phyloP scores from a whole-genome alignment of 176 grass and related monocot genomes.

The Ensete glaucum region DNA sequence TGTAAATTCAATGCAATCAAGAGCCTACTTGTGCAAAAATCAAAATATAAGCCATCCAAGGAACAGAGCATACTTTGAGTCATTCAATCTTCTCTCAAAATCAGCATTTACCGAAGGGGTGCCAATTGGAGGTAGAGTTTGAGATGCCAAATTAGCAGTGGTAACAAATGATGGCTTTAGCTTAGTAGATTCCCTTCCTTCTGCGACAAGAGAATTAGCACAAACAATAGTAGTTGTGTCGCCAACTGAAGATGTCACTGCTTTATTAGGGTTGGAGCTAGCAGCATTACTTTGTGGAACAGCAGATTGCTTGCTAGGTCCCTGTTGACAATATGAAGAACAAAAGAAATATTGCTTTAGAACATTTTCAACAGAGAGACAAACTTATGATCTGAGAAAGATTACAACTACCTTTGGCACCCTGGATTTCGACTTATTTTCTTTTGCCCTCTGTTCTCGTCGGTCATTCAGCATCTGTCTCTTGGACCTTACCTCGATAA shows the following conservation, averaged over 20 bases:
- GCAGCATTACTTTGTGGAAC: constrained; percentile 29
- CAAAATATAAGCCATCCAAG: constrained; percentile 8
- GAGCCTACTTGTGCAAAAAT: not conserved
- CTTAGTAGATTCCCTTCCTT: constrained; percentile 32
- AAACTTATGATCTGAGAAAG: constrained; percentile 18
- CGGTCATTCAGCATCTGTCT: constrained; percentile 92
- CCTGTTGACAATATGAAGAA: constrained; percentile 29
- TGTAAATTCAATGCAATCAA: constrained; percentile 31
- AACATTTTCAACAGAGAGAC: constrained; percentile 5
- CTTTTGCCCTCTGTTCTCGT: constrained; percentile 86
- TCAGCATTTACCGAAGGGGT: constrained; percentile 41
- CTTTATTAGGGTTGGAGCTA: constrained; percentile 42
- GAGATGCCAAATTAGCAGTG: constrained; percentile 16
- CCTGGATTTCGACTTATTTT: constrained; percentile 77
- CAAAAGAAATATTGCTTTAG: not conserved
- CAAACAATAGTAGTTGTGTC: constrained; percentile 30
- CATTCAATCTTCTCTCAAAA: constrained; percentile 36
- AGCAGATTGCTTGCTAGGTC: constrained; percentile 47
- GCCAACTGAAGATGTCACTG: constrained; percentile 16
- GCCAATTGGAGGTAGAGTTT: constrained; percentile 47
- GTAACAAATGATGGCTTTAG: constrained; percentile 34
- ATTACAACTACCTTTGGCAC: constrained; percentile 53
- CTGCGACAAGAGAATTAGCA: constrained; percentile 22
- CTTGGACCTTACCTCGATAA: constrained; percentile 98
- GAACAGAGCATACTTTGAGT: constrained; percentile 48